Evolutionary conservation across 2,329 filamentous ascomycete species (phyloP).

Genomic region (Didymella exigua): DNA sequence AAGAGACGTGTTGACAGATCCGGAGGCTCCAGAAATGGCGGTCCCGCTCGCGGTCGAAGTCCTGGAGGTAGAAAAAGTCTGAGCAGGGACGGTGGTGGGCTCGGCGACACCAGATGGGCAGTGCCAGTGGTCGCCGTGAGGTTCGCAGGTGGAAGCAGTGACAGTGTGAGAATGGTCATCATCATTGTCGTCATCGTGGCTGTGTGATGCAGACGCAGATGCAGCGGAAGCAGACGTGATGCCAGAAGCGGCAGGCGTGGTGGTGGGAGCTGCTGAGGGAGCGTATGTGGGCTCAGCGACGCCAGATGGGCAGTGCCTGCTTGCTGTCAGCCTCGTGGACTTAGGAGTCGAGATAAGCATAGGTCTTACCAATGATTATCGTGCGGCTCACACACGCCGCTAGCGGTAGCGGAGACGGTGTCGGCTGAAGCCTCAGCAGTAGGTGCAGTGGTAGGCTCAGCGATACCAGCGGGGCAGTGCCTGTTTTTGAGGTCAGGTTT

Average conservation of each 20-base stretch:
- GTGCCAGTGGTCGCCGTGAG: conserved; percentile 37
- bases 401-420: conserved; percentile 21
- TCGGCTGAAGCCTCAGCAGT: conserved; percentile 17
- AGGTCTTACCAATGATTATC: conserved; percentile 32
- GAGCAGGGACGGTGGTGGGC: conserved; percentile 27
- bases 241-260: conserved; percentile 3
- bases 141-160: conserved; percentile 36
- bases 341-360: rapidly evolving
- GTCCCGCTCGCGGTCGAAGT: conserved; percentile 7
- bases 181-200: conserved; percentile 24
- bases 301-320: conserved; percentile 28
- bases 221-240: conserved; percentile 14
- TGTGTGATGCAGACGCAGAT: conserved; percentile 16
- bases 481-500: background rate
- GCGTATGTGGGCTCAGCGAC: conserved; percentile 24
- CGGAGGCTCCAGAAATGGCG: conserved; percentile 2
- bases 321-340: background rate
- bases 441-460: conserved; percentile 19
- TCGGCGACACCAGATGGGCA: conserved; percentile 35
- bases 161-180: conserved; percentile 31
- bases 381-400: conserved; percentile 30
- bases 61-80: conserved; percentile 7
- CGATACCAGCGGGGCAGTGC: conserved; percentile 21
- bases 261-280: conserved; percentile 11
- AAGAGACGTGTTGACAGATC: conserved; percentile 12